phyloP scores from a whole-genome alignment of 257 asterid species.

The Nicotiana sylvestris region DNA sequence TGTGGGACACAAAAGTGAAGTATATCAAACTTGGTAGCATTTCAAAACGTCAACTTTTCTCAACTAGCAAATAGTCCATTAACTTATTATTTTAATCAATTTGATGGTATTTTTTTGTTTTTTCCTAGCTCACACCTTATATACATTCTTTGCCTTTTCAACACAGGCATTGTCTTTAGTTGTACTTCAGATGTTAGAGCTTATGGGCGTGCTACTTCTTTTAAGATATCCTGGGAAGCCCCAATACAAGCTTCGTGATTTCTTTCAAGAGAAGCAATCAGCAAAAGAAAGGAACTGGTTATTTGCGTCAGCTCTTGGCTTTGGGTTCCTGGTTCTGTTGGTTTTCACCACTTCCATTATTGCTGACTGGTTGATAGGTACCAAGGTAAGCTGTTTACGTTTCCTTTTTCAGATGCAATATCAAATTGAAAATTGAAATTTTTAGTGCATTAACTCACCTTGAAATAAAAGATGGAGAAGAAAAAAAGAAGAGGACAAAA shows the following conservation, averaged over 20 bases:
- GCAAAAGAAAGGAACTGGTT: slow-evolving; percentile 54
- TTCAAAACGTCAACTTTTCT: background rate
- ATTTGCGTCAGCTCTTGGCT: slow-evolving; percentile 53
- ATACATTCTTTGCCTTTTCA: slow-evolving; percentile 2
- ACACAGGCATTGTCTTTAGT: slow-evolving; percentile 55
- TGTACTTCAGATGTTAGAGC: slow-evolving; percentile 57
- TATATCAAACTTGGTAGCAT: background rate
- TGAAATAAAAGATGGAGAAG: background rate
- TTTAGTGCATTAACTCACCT: background rate
- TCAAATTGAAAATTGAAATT: background rate
- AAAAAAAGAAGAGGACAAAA: background rate
- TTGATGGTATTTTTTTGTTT: background rate
- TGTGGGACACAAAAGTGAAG: background rate
- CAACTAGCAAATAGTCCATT: background rate
- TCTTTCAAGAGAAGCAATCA: slow-evolving; percentile 35
- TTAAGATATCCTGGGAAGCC: slow-evolving; percentile 50
- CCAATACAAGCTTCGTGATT: slow-evolving; percentile 43
- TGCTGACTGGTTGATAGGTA: slow-evolving; percentile 41
- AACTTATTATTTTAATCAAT: background rate
- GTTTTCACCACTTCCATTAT: slow-evolving; percentile 52
- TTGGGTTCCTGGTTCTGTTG: slow-evolving; percentile 46
- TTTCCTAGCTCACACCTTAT: background rate
- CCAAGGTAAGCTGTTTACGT: slow-evolving; percentile 39
- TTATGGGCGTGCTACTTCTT: slow-evolving; percentile 48
- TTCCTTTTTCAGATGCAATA: background rate